Percentiles rank a stretch among this genome's conserved stretches.
Conservation (phyloP, 2,329 filamentous ascomycete species). For the Talaromyces sp. region DNA sequence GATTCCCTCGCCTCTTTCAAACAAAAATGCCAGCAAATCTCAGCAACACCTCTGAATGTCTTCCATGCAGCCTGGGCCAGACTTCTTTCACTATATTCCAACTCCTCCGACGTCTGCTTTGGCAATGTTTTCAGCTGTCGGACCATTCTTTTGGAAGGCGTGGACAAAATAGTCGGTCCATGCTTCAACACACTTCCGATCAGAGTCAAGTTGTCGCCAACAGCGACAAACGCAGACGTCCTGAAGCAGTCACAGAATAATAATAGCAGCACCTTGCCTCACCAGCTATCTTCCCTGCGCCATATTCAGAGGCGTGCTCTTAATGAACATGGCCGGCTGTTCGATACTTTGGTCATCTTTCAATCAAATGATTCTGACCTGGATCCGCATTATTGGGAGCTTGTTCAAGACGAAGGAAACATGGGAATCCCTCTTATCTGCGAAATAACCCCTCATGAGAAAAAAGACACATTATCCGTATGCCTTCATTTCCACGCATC, state of each 20-base stretch:
- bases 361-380: slow-evolving; percentile 61
- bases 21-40: slow-evolving; percentile 54
- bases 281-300: slow-evolving; percentile 76
- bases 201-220: slow-evolving; percentile 57
- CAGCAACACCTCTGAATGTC: slow-evolving; percentile 66
- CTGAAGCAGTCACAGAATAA: slow-evolving; percentile 62
- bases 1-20: slow-evolving; percentile 53
- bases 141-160: slow-evolving; percentile 63
- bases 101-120: slow-evolving; percentile 73
- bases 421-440: slow-evolving; percentile 74
- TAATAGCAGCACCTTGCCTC: slow-evolving; percentile 64
- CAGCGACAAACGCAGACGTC: slow-evolving; percentile 58
- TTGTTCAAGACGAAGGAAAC: slow-evolving; percentile 55
- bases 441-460: slow-evolving; percentile 65
- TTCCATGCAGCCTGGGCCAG: slow-evolving; percentile 75
- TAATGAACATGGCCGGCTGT: slow-evolving; percentile 60
- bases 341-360: slow-evolving; percentile 79
- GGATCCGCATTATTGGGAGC: slow-evolving; percentile 54
- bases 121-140: slow-evolving; percentile 84
- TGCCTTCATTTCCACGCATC: slow-evolving; percentile 63
- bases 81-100: slow-evolving; percentile 60
- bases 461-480: slow-evolving; percentile 58
- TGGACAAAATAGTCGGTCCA: slow-evolving; percentile 77
- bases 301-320: slow-evolving; percentile 63
- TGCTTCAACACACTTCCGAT: slow-evolving; percentile 90